Conservation (phyloP, 2,329 filamentous ascomycete species). For the Penicillium rolfsii region DNA sequence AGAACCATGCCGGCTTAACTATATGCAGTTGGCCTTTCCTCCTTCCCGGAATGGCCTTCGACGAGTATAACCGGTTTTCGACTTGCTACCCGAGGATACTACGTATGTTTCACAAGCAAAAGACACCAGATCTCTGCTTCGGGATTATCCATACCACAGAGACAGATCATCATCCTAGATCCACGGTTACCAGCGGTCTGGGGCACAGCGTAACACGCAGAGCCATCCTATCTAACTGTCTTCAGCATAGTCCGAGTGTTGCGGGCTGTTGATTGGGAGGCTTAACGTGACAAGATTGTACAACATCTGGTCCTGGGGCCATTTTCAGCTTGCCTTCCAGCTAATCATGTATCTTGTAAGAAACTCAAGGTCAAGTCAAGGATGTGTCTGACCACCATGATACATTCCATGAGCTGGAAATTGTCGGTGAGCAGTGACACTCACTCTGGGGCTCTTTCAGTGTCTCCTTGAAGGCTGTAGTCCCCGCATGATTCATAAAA, state of each 20-base stretch:
- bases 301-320: background rate
- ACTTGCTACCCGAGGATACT: background rate
- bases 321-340: background rate
- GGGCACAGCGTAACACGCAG: conserved; percentile 15
- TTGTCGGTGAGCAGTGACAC: background rate
- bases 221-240: background rate
- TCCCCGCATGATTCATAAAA: background rate
- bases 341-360: background rate
- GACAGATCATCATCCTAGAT: conserved; percentile 7
- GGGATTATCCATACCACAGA: conserved; percentile 5
- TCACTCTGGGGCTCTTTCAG: background rate
- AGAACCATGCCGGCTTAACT: background rate
- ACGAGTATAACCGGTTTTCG: background rate
- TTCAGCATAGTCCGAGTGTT: background rate
- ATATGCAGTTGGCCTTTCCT: background rate
- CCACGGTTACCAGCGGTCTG: conserved; percentile 16
- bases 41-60: background rate
- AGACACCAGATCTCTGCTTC: background rate
- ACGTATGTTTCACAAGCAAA: conserved; percentile 4
- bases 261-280: conserved; percentile 1
- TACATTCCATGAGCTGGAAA: background rate
- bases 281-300: conserved; percentile 14
- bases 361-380: background rate
- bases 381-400: conserved; percentile 5
- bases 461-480: too few relatives aligned